These are phyloP conservation scores for Acacia melanoxylon DNA, from an alignment of 306 rosid species.

Conservation along the genomic window DNA sequence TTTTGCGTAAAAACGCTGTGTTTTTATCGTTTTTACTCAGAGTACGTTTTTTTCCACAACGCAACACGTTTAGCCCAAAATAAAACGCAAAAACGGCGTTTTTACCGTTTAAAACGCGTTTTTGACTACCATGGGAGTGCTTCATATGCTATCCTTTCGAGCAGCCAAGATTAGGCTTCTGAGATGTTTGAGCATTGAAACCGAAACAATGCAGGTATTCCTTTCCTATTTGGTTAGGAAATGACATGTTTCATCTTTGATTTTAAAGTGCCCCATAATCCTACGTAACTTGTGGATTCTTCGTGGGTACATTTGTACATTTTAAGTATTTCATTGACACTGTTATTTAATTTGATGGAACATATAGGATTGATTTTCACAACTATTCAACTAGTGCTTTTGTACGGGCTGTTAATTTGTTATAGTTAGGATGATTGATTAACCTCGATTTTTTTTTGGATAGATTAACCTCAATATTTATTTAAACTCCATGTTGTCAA, in stretches of 20 bases:
- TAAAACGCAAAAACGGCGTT: no score
- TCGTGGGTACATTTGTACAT: background rate
- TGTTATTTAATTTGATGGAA: background rate
- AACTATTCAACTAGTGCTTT: background rate
- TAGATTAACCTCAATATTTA: background rate
- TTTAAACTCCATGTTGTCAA: background rate
- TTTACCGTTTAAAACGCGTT: no score
- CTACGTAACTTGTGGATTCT: background rate
- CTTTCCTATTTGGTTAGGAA: background rate
- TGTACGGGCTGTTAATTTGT: constrained; percentile 12
- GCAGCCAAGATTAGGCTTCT: constrained; percentile 75
- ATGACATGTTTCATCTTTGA: background rate
- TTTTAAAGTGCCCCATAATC: background rate
- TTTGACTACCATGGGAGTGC: no score
- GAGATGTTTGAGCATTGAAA: constrained; percentile 74
- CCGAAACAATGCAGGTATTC: constrained; percentile 74
- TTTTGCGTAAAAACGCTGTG: no score
- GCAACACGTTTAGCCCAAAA: no score
- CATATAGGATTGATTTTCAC: background rate
- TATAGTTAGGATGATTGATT: background rate
- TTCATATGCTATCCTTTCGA: constrained; percentile 63
- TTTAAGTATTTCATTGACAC: background rate
- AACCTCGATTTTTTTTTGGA: background rate
- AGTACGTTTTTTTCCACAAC: no score
- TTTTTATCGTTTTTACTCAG: no score